phyloP scores from a whole-genome alignment of 2,329 filamentous ascomycete genomes.

The Escovopsis sp. region DNA sequence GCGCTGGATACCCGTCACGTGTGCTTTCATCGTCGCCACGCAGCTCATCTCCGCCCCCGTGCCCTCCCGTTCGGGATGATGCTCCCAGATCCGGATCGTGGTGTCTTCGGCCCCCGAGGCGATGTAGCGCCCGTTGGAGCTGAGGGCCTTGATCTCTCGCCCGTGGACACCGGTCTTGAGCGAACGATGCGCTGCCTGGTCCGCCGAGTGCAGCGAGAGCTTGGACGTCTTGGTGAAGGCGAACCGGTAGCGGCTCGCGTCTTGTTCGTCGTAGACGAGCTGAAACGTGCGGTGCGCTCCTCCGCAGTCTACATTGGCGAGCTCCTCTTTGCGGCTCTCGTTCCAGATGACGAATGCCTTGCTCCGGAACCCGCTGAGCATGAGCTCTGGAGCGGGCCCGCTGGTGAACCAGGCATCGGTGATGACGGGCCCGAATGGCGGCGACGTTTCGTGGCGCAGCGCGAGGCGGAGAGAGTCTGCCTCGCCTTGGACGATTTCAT shows the following conservation, averaged over 20 bases:
- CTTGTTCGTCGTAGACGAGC: constrained; percentile 16
- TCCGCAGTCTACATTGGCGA: constrained; percentile 65
- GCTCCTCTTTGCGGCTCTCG: constrained; percentile 51
- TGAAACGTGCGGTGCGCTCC: constrained; percentile 71
- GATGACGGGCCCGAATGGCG: constrained; percentile 62
- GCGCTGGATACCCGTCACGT: constrained; percentile 72
- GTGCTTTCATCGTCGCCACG: constrained; percentile 54
- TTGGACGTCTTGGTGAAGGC: constrained; percentile 60
- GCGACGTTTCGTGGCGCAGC: constrained; percentile 51
- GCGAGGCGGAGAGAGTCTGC: constrained; percentile 16
- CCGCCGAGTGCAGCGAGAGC: constrained; percentile 33
- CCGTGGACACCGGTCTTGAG: constrained; percentile 67
- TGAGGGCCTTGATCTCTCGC: constrained; percentile 56
- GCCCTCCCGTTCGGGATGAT: constrained; percentile 11
- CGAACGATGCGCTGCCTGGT: constrained; percentile 23
- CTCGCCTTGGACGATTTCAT: constrained; percentile 22
- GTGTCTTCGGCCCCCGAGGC: constrained; percentile 63
- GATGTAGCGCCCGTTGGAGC: constrained; percentile 26
- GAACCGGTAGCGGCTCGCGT: constrained; percentile 32
- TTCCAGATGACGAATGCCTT: constrained; percentile 75
- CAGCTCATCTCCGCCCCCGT: constrained; percentile 25
- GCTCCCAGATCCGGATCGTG: constrained; percentile 57
- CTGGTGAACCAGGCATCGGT: constrained; percentile 51
- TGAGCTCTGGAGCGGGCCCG: constrained; percentile 34
- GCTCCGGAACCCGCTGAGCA: constrained; percentile 69